A percentile compares a stretch with the other conserved stretches of the same genome.
Conservation (phyloP, 1,284 basidiomycete genomes). For the Ganoderma lucidum region DNA sequence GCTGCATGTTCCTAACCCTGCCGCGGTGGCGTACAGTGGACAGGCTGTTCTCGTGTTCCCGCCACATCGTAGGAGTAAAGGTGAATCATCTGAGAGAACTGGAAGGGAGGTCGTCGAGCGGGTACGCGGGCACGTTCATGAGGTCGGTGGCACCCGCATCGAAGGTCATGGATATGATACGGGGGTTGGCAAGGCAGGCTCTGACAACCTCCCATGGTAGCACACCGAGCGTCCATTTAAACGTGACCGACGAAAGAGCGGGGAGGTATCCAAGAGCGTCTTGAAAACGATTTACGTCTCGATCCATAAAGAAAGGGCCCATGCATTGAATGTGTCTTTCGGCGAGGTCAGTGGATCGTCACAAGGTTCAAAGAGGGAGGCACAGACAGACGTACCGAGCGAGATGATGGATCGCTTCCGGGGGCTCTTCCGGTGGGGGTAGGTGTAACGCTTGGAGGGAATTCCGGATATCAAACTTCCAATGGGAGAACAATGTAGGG, state of each 20-base stretch:
- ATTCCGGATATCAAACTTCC: background rate
- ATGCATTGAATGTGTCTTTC: too few relatives aligned
- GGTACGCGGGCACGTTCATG: background rate
- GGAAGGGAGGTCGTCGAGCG: background rate
- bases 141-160: background rate
- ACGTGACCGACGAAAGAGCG: background rate
- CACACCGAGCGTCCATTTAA: background rate
- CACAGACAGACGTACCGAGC: background rate
- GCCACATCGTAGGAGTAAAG: background rate
- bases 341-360: too few relatives aligned
- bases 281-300: background rate
- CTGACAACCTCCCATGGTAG: background rate
- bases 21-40: background rate
- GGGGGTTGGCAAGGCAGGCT: background rate
- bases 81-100: background rate
- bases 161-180: background rate
- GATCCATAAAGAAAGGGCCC: background rate
- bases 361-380: too few relatives aligned
- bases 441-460: background rate
- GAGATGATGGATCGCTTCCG: background rate
- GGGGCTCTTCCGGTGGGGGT: background rate
- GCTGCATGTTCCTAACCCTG: background rate
- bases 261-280: background rate
- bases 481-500: background rate
- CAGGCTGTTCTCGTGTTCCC: background rate